Percentiles rank a stretch among this genome's conserved stretches.
Evolutionary conservation across 2,329 filamentous ascomycete genomes (phyloP).

Genomic region (Beauveria asiatica): DNA sequence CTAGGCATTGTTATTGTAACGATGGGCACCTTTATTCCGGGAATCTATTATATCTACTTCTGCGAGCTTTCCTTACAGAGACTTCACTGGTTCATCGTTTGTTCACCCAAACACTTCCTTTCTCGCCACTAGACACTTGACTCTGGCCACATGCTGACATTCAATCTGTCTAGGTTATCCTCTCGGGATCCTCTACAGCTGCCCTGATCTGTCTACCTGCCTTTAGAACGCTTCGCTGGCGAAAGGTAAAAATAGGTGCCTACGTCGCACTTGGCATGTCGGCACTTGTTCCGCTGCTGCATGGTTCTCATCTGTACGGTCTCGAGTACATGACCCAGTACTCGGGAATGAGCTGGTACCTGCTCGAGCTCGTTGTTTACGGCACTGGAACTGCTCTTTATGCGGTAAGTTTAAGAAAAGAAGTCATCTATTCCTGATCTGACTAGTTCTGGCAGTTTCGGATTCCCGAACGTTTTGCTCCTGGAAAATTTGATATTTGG

Average conservation of each 20-base stretch:
- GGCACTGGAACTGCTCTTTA: conserved; percentile 62
- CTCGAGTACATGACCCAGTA: conserved; percentile 15
- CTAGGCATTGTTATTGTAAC: conserved; percentile 16
- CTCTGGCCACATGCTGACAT: neutral
- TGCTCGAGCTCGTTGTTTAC: conserved; percentile 14
- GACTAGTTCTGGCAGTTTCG: conserved; percentile 40
- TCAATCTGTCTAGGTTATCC: conserved; percentile 4
- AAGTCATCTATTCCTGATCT: neutral
- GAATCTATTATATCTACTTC: conserved; percentile 15
- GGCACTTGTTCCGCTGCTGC: conserved; percentile 13
- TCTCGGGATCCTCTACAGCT: conserved; percentile 9
- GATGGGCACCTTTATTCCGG: conserved; percentile 14
- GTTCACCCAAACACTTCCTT: neutral
- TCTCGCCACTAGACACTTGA: neutral
- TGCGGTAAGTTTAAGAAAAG: conserved; percentile 43
- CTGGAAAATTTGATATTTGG: conserved; percentile 75
- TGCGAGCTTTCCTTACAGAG: conserved; percentile 13
- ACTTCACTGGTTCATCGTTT: conserved; percentile 14
- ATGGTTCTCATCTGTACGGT: conserved; percentile 13
- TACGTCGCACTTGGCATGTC: conserved; percentile 12
- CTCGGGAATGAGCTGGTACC: conserved; percentile 6
- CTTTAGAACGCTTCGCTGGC: conserved; percentile 13
- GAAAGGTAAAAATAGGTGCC: conserved; percentile 11
- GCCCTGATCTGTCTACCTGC: conserved; percentile 12
- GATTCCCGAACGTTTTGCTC: conserved; percentile 66